Evolutionary conservation across 768 basidiomycete species (phyloP), one percentile per base, ranked within the genome.

Genomic region (Boletales sp.): DNA sequence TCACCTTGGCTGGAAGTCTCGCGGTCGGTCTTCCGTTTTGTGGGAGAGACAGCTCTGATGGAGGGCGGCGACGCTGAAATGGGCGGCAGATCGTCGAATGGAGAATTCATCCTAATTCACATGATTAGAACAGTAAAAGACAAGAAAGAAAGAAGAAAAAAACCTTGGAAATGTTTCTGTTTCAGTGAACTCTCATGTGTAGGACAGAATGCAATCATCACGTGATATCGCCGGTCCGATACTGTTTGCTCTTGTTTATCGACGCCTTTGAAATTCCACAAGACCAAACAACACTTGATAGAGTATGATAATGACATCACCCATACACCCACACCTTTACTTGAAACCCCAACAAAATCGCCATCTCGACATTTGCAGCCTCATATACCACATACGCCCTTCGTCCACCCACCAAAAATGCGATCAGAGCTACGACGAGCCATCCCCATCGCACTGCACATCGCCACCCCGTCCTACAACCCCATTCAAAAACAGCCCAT

Each of bases 381-480:
- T 89, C 83, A 60, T 86, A 86, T 36, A 90, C 77, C 43, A 75
- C 60, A 60, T 87, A 88, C 3, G 83, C 79, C 57, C 70, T 73
- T 24, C 83, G 73, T n/a, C 86, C 79, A 13, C 90, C 90, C 39
- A 78, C 64, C n/a, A 85, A 51, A 59, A 90, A 81, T 40, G 87
- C 81, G 3, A 76, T 65, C 7, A 62, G 61, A 8, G 79, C 79
- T 5, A 86, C 67, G 11, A 67, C 55, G 4, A 73, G 59, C 58
- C 86, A 78, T 15, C 75, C 60, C 82, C 83, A 86, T 41, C 80
- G 72, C 18, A 74, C 63, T 4, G 78, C 12, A 34, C 39, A 14
- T 24, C 43, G 51, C 43, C 53, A 41, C 31, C 8, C 21, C 43
- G 17, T 9, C 54, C 62, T 67, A 15, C 24, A 3, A 31, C 8